Percentiles rank a stretch among this genome's conserved stretches.
Conservation (phyloP, 2,329 filamentous ascomycete genomes). For the Fusarium burgessii region DNA sequence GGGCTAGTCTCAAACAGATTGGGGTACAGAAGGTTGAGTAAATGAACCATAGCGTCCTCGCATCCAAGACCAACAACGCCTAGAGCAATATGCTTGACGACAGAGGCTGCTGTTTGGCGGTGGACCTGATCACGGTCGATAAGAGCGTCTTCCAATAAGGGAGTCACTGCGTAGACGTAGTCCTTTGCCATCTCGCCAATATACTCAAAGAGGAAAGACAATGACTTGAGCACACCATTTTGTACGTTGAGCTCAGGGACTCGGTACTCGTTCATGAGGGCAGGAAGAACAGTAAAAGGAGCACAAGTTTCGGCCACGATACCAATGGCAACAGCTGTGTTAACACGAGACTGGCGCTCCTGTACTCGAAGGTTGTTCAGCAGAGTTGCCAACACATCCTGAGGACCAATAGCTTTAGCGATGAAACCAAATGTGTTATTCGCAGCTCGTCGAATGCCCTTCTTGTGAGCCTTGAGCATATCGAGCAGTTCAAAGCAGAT, state of each 20-base stretch:
- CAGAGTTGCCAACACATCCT: constrained; percentile 94
- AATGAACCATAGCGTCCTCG: constrained; percentile 97
- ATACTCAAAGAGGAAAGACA: constrained; percentile 98
- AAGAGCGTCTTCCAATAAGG: constrained; percentile 93
- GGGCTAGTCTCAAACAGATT: constrained; percentile 98
- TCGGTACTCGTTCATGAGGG: constrained; percentile 99
- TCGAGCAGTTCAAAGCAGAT: constrained; percentile 99
- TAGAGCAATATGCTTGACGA: constrained; percentile 97
- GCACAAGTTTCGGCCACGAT: constrained; percentile 99
- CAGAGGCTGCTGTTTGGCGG: constrained; percentile 93
- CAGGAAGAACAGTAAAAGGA: constrained; percentile 97
- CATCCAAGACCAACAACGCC: constrained; percentile 98
- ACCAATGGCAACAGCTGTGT: constrained; percentile 97
- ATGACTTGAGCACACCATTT: constrained; percentile 96
- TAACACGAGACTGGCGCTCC: constrained; percentile 97
- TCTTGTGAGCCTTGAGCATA: constrained; percentile 99
- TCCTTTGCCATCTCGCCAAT: constrained; percentile 99
- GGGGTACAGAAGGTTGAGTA: constrained; percentile 95
- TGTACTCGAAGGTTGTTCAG: constrained; percentile 97
- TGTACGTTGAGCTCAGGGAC: constrained; percentile 99
- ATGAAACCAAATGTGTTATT: constrained; percentile 99
- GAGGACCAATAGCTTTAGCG: constrained; percentile 97
- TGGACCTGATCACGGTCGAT: constrained; percentile 99
- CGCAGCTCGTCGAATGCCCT: constrained; percentile 95
- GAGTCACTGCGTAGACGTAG: constrained; percentile 98